Percentiles rank a stretch among this genome's conserved stretches.
Conservation (phyloP, 495 filamentous ascomycete genomes). For the Evernia prunastri region DNA sequence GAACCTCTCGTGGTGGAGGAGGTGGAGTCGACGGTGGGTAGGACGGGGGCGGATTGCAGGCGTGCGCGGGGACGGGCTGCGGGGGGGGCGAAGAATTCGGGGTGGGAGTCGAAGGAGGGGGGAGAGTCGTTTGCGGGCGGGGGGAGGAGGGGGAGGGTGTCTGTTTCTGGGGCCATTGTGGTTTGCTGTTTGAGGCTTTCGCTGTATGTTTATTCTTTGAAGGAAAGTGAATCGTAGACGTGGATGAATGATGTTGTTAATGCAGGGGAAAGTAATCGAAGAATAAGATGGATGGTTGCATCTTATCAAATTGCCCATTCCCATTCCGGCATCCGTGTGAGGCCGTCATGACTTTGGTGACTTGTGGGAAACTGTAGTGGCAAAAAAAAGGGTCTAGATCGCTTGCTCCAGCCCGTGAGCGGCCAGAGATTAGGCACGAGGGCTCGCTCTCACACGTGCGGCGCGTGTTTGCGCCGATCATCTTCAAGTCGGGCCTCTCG, state of each 20-base stretch:
- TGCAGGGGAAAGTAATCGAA: neutral
- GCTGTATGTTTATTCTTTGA: neutral
- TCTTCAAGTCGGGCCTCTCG: neutral
- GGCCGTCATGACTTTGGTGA: slow-evolving; percentile 8
- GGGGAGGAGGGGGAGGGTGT: slow-evolving; percentile 7
- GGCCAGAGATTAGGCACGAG: slow-evolving; percentile 15
- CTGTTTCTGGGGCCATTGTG: neutral
- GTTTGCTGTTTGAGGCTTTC: neutral
- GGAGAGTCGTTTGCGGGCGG: slow-evolving; percentile 3
- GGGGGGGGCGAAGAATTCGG: slow-evolving; percentile 6
- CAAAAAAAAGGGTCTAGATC: slow-evolving; percentile 2
- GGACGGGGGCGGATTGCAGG: neutral
- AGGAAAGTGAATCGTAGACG: neutral
- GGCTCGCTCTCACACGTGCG: no score
- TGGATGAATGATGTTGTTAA: neutral
- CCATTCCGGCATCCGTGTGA: no score
- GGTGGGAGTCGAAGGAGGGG: neutral
- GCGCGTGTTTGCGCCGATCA: neutral
- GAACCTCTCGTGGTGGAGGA: neutral
- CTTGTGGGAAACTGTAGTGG: no score
- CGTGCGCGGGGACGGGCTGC: neutral
- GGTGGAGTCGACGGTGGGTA: neutral
- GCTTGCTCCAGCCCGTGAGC: slow-evolving; percentile 9
- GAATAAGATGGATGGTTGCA: neutral
- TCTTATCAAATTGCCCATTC: no score